Percentiles rank a stretch among this genome's conserved stretches.
Conservation (phyloP, 768 basidiomycete species). For the Wakefieldia striispora region DNA sequence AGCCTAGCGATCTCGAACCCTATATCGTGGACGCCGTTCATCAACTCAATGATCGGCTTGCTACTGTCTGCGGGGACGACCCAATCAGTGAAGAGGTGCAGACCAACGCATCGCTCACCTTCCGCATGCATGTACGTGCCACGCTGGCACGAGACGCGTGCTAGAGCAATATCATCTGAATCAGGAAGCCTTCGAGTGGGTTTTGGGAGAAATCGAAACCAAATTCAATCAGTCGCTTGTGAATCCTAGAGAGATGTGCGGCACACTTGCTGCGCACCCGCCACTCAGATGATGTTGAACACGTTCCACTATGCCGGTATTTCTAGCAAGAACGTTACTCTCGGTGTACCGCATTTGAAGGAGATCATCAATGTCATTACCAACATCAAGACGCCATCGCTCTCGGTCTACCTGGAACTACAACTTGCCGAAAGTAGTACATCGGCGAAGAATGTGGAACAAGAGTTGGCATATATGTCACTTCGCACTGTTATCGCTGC, state of each 20-base stretch:
- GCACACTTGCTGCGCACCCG: slow-evolving; percentile 97
- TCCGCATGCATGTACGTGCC: slow-evolving; percentile 90
- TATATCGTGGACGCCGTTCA: slow-evolving; percentile 82
- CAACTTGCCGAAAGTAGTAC: slow-evolving; percentile 58
- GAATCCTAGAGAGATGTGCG: slow-evolving; percentile 98
- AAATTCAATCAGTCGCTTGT: slow-evolving; percentile 93
- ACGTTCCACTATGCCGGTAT: slow-evolving; percentile 99
- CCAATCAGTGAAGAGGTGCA: slow-evolving; percentile 73
- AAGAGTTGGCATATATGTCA: slow-evolving; percentile 91
- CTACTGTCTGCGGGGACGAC: slow-evolving; percentile 89
- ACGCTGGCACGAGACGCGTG: slow-evolving; percentile 86
- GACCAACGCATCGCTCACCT: slow-evolving; percentile 84
- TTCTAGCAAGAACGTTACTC: slow-evolving; percentile 98
- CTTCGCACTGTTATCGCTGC: slow-evolving; percentile 91
- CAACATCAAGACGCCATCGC: slow-evolving; percentile 97
- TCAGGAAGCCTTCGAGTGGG: slow-evolving; percentile 96
- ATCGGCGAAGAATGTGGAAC: slow-evolving; percentile 84
- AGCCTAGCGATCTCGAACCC: slow-evolving; percentile 90
- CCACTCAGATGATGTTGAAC: slow-evolving; percentile 99
- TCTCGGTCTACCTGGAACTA: slow-evolving; percentile 85
- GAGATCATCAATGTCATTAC: slow-evolving; percentile 99
- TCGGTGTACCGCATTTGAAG: slow-evolving; percentile 98
- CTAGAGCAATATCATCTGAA: slow-evolving; percentile 87
- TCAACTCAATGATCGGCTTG: slow-evolving; percentile 69
- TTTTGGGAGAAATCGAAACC: slow-evolving; percentile 88